Evolutionary conservation across 2,329 filamentous ascomycete species (phyloP).

Genomic region (Fusarium illudens): DNA sequence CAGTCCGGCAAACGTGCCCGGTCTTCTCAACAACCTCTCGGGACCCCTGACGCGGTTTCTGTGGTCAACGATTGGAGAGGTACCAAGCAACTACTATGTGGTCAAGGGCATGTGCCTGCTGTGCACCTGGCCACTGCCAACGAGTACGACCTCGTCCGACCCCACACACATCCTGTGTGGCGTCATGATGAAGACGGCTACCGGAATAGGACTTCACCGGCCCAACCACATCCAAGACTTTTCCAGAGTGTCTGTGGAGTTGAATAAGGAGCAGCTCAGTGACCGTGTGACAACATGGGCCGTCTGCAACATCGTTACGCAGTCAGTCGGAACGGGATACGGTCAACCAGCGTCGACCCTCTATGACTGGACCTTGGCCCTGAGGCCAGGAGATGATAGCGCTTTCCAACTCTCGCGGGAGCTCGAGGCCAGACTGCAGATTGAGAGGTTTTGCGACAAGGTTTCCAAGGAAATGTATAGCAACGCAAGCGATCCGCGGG

Average conservation of each 20-base stretch:
- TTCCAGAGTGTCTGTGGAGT: conserved; percentile 75
- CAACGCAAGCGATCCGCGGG: conserved; percentile 76
- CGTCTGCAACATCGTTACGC: conserved; percentile 84
- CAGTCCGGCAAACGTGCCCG: conserved; percentile 61
- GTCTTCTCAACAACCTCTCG: conserved; percentile 72
- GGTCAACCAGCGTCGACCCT: conserved; percentile 81
- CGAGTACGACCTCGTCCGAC: conserved; percentile 81
- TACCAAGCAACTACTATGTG: conserved; percentile 80
- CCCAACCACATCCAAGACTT: conserved; percentile 87
- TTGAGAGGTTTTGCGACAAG: conserved; percentile 80
- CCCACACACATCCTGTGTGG: conserved; percentile 84
- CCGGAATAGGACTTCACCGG: conserved; percentile 82
- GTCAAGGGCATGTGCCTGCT: conserved; percentile 83
- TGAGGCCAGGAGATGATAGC: conserved; percentile 66
- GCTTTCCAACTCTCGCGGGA: conserved; percentile 68
- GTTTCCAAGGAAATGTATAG: conserved; percentile 83
- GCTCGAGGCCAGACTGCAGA: conserved; percentile 72
- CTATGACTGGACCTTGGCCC: conserved; percentile 77
- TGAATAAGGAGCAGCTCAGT: conserved; percentile 80
- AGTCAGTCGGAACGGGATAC: conserved; percentile 83
- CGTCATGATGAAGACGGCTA: conserved; percentile 87
- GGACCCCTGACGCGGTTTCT: conserved; percentile 74
- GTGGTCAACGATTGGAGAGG: conserved; percentile 80
- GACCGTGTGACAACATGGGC: conserved; percentile 85
- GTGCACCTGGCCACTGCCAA: conserved; percentile 84